Conservation (phyloP, 116 monocot genomes). For the Dioscorea cayenensis region DNA sequence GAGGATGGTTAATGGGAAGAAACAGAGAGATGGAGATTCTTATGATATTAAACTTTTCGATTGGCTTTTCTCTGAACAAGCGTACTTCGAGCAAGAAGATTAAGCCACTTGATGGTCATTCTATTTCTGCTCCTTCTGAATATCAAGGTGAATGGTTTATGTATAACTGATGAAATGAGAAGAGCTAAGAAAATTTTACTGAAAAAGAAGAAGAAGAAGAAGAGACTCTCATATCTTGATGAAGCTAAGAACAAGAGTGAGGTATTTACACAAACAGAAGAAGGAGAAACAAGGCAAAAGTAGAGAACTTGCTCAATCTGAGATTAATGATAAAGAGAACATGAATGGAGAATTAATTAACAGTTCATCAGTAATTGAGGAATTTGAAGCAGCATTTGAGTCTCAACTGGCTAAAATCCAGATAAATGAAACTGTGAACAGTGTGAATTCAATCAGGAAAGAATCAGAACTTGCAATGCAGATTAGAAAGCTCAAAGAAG, state of each 20-base stretch:
- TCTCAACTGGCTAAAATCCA: not conserved
- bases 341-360: not conserved
- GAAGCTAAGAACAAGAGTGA: not conserved
- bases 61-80: not conserved
- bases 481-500: slow-evolving; percentile 23
- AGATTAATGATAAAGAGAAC: not conserved
- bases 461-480: slow-evolving; percentile 19
- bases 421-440: not conserved
- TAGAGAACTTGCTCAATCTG: not conserved
- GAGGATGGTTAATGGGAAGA: not conserved
- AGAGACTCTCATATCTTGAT: not conserved
- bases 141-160: not conserved
- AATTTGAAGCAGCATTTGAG: slow-evolving; percentile 3
- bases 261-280: not conserved
- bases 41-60: not conserved
- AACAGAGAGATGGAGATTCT: not conserved
- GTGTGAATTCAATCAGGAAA: slow-evolving; percentile 1
- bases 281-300: not conserved
- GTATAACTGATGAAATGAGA: not conserved
- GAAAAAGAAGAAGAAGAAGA: not conserved
- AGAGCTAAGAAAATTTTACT: not conserved
- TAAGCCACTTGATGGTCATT: not conserved
- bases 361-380: not conserved
- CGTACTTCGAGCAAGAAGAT: not conserved
- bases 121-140: not conserved